Evolutionary conservation across 805 yeast species (phyloP).

Genomic region (Metschnikowia continentalis): DNA sequence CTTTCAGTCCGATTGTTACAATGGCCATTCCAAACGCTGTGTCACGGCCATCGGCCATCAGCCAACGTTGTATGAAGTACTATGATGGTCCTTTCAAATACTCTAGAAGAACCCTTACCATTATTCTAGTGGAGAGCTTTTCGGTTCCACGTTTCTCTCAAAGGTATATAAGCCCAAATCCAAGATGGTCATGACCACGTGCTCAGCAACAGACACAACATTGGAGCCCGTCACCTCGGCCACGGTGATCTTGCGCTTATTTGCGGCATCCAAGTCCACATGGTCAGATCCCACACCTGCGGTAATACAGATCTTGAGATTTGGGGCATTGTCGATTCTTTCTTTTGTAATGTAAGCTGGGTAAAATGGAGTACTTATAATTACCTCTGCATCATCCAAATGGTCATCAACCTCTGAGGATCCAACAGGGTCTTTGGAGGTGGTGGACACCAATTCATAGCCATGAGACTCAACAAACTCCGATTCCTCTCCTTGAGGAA

Average conservation of each 20-base stretch:
- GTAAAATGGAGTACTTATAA: slow-evolving; percentile 80
- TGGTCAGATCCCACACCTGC: slow-evolving; percentile 89
- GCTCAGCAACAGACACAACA: slow-evolving; percentile 78
- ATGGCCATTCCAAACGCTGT: no score
- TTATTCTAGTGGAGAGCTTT: no score
- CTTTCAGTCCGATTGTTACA: no score
- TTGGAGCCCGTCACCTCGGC: slow-evolving; percentile 81
- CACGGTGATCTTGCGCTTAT: slow-evolving; percentile 60
- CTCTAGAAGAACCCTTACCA: no score
- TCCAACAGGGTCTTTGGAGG: slow-evolving; percentile 62
- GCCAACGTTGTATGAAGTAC: no score
- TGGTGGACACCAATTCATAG: slow-evolving; percentile 61
- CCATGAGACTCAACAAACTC: slow-evolving; percentile 62
- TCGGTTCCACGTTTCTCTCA: no score
- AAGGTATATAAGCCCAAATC: slow-evolving; percentile 34
- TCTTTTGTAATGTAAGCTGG: slow-evolving; percentile 72
- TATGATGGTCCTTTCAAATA: no score
- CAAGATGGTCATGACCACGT: slow-evolving; percentile 69
- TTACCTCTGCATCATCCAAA: slow-evolving; percentile 67
- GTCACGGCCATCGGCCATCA: no score
- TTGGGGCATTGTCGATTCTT: slow-evolving; percentile 65
- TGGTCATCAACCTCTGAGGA: slow-evolving; percentile 57
- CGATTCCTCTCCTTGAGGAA: background rate
- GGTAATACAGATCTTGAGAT: slow-evolving; percentile 64
- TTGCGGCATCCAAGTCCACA: slow-evolving; percentile 66